Conservation (phyloP, 352 stramenopile genomes). For the Phytophthora boehmeriae region DNA sequence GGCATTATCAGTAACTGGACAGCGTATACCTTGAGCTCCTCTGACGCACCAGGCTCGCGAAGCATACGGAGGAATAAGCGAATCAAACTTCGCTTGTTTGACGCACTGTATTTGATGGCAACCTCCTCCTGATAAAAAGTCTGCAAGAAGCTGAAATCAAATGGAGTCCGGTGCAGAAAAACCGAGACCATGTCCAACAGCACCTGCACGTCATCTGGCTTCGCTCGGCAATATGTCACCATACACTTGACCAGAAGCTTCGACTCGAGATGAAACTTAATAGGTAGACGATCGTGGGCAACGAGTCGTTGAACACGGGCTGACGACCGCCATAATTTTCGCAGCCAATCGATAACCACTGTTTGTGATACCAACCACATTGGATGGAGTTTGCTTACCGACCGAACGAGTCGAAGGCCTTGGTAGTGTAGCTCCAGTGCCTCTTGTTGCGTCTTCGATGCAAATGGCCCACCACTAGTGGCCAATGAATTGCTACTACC, state of each 20-base stretch:
- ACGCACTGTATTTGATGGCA: constrained; percentile 57
- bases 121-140: constrained; percentile 90
- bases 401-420: constrained; percentile 92
- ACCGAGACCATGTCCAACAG: constrained; percentile 96
- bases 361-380: constrained; percentile 87
- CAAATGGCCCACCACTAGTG: constrained; percentile 49
- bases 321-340: constrained; percentile 94
- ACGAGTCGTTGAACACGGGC: constrained; percentile 77
- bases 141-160: constrained; percentile 96
- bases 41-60: constrained; percentile 63
- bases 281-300: constrained; percentile 77
- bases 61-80: constrained; percentile 91
- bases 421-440: constrained; percentile 95
- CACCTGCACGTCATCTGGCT: constrained; percentile 95
- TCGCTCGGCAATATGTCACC: constrained; percentile 92
- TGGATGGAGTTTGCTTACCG: constrained; percentile 90
- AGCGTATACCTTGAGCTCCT: constrained; percentile 93
- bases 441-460: constrained; percentile 83
- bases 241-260: constrained; percentile 95
- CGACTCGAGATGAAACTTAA: constrained; percentile 95
- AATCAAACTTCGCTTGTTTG: constrained; percentile 87
- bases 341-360: constrained; percentile 92
- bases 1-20: constrained; percentile 95
- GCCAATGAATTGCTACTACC: constrained; percentile 17
- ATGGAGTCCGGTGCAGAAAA: constrained; percentile 92